Percentiles rank a stretch among this genome's conserved stretches.
These are phyloP conservation scores for Macrotyloma uniflorum DNA, from an alignment of 306 rosid genomes.

Conservation along the genomic window DNA sequence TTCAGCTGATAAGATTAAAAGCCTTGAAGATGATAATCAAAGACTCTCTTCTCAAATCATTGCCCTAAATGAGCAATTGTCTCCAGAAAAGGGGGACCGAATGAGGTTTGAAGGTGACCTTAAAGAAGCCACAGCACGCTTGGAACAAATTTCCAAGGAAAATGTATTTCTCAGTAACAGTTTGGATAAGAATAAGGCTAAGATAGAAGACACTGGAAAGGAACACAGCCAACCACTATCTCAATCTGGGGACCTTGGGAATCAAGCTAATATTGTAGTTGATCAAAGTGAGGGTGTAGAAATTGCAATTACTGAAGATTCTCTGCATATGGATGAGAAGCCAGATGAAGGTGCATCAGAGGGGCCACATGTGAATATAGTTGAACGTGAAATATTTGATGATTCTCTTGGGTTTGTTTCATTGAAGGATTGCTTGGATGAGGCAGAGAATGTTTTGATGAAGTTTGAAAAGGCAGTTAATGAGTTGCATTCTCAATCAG, in stretches of 20 bases:
- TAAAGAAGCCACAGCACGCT: slow-evolving; percentile 47
- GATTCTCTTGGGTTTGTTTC: slow-evolving; percentile 61
- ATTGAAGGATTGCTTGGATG: slow-evolving; percentile 56
- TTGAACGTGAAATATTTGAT: slow-evolving; percentile 54
- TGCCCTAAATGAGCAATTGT: slow-evolving; percentile 59
- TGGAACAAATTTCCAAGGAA: slow-evolving; percentile 73
- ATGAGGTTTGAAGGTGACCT: slow-evolving; percentile 60
- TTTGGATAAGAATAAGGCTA: slow-evolving; percentile 61
- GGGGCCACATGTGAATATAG: slow-evolving; percentile 35
- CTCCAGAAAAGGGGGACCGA: slow-evolving; percentile 54
- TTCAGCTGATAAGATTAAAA: slow-evolving; percentile 54
- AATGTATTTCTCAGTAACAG: slow-evolving; percentile 59
- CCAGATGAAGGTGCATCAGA: slow-evolving; percentile 41
- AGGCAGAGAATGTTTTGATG: slow-evolving; percentile 57
- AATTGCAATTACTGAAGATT: slow-evolving; percentile 43
- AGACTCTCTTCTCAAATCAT: slow-evolving; percentile 53
- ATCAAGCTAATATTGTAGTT: slow-evolving; percentile 40
- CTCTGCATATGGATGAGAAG: slow-evolving; percentile 40
- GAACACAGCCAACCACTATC: slow-evolving; percentile 40
- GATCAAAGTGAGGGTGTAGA: slow-evolving; percentile 45
- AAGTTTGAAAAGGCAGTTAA: slow-evolving; percentile 71
- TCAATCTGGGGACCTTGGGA: slow-evolving; percentile 47
- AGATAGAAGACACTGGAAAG: slow-evolving; percentile 51
- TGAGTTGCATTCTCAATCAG: slow-evolving; percentile 51
- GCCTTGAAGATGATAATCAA: slow-evolving; percentile 66